phyloP scores from a whole-genome alignment of 169 alveolate species.

The Perkinsus marinus region DNA sequence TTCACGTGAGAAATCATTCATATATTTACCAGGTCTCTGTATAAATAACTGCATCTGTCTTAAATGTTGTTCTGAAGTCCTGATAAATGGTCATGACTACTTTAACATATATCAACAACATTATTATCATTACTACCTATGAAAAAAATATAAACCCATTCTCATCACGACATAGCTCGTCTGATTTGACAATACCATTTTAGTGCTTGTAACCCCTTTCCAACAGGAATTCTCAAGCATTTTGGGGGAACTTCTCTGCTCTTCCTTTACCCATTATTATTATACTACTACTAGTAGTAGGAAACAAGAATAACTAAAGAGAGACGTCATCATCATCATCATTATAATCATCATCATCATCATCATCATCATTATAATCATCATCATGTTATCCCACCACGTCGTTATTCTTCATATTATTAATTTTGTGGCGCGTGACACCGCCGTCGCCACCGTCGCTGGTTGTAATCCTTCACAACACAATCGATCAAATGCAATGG shows the following conservation, averaged over 20 bases:
- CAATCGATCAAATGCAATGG: no score
- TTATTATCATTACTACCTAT: not conserved
- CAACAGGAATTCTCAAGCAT: slow-evolving; percentile 85
- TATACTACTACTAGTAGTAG: not conserved
- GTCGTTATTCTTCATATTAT: no score
- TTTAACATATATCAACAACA: not conserved
- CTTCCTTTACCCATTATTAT: slow-evolving; percentile 48
- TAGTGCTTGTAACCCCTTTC: slow-evolving; percentile 79
- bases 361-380: no score
- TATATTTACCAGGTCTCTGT: slow-evolving; percentile 67
- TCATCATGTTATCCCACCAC: no score
- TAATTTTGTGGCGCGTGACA: no score
- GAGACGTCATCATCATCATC: no score
- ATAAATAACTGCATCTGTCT: slow-evolving; percentile 79
- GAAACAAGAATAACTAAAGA: not conserved
- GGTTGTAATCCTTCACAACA: no score
- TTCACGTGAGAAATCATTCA: slow-evolving; percentile 76
- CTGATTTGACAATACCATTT: slow-evolving; percentile 91
- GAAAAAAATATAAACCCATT: slow-evolving; percentile 74
- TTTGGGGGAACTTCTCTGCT: slow-evolving; percentile 79
- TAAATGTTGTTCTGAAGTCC: slow-evolving; percentile 78
- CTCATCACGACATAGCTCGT: slow-evolving; percentile 85
- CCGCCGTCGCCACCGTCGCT: no score
- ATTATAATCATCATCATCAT: no score
- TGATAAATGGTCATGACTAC: slow-evolving; percentile 53